Evolutionary conservation across 2,329 filamentous ascomycete genomes (phyloP).

Genomic region (Beauveria caledonica): DNA sequence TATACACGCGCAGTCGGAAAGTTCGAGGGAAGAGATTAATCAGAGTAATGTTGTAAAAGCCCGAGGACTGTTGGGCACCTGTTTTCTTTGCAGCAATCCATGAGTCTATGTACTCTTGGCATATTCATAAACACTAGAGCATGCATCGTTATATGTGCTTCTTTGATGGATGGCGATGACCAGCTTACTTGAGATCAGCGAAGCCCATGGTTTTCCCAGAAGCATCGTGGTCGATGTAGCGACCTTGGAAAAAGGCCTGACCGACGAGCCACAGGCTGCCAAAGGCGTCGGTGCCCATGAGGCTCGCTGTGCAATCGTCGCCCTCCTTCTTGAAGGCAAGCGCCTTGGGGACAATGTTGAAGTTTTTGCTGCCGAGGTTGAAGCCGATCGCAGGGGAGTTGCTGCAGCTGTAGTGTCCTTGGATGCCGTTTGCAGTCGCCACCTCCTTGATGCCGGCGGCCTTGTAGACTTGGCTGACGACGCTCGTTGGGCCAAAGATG

Average conservation of each 20-base stretch:
- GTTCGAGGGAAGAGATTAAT: background rate
- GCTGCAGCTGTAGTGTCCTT: slow-evolving; percentile 15
- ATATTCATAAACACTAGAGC: background rate
- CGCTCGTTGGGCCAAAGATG: slow-evolving; percentile 14
- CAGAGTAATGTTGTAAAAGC: background rate
- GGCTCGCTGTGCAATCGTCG: slow-evolving; percentile 15
- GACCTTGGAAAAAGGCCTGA: slow-evolving; percentile 18
- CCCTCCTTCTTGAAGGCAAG: slow-evolving; percentile 13
- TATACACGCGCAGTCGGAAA: background rate
- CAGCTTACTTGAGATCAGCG: slow-evolving; percentile 15
- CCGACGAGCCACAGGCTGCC: slow-evolving; percentile 16
- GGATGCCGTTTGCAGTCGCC: slow-evolving; percentile 9
- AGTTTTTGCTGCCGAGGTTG: slow-evolving; percentile 12
- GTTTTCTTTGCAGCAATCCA: background rate
- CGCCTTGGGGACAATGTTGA: slow-evolving; percentile 15
- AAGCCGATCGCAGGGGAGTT: slow-evolving; percentile 14
- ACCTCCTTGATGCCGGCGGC: slow-evolving; percentile 13
- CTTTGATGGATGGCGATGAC: background rate
- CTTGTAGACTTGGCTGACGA: slow-evolving; percentile 13
- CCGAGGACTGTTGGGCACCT: too few relatives aligned
- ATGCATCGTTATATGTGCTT: background rate
- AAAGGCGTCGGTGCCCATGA: slow-evolving; percentile 12
- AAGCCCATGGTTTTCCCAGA: slow-evolving; percentile 12
- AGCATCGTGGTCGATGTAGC: slow-evolving; percentile 17
- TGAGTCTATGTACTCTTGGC: background rate